These are phyloP conservation scores for Cystobasidiaceae sp. DNA, from an alignment of 1,284 basidiomycete genomes.

Conservation along the genomic window DNA sequence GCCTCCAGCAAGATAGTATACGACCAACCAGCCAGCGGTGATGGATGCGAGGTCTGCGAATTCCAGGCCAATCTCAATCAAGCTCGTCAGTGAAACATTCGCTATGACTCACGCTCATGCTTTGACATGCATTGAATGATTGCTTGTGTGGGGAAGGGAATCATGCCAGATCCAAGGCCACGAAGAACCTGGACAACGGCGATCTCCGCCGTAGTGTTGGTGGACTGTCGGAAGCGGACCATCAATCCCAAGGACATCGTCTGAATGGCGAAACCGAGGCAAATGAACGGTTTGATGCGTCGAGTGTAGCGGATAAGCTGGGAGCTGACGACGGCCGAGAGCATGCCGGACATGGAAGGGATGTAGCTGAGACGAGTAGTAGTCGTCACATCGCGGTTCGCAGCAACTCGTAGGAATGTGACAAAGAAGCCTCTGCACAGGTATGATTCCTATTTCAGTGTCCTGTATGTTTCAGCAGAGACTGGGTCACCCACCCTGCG, in stretches of 20 bases:
- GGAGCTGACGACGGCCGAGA: slow-evolving; percentile 39
- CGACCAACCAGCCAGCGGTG: slow-evolving; percentile 44
- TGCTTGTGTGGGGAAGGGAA: slow-evolving; percentile 43
- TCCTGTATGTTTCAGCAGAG: slow-evolving; percentile 32
- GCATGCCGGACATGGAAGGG: slow-evolving; percentile 41
- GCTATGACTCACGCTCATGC: slow-evolving; percentile 41
- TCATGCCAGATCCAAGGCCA: slow-evolving; percentile 43
- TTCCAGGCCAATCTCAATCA: neutral
- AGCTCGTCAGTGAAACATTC: neutral
- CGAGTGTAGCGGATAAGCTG: slow-evolving; percentile 35
- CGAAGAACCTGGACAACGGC: slow-evolving; percentile 44
- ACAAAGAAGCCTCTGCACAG: neutral
- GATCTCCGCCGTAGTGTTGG: slow-evolving; percentile 42
- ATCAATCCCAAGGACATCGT: slow-evolving; percentile 44
- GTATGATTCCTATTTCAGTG: neutral
- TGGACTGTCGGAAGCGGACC: slow-evolving; percentile 44
- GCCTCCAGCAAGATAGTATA: slow-evolving; percentile 47
- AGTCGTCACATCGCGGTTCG: slow-evolving; percentile 39
- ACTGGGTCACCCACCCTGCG: slow-evolving; percentile 43
- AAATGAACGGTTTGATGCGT: slow-evolving; percentile 45
- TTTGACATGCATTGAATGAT: slow-evolving; percentile 44
- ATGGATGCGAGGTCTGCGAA: slow-evolving; percentile 43
- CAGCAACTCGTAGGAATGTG: slow-evolving; percentile 38
- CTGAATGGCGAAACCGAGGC: slow-evolving; percentile 44
- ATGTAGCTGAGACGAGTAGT: slow-evolving; percentile 43